Evolutionary conservation across 1,284 basidiomycete genomes (phyloP).

Genomic region (Ceratobasidium sp.): DNA sequence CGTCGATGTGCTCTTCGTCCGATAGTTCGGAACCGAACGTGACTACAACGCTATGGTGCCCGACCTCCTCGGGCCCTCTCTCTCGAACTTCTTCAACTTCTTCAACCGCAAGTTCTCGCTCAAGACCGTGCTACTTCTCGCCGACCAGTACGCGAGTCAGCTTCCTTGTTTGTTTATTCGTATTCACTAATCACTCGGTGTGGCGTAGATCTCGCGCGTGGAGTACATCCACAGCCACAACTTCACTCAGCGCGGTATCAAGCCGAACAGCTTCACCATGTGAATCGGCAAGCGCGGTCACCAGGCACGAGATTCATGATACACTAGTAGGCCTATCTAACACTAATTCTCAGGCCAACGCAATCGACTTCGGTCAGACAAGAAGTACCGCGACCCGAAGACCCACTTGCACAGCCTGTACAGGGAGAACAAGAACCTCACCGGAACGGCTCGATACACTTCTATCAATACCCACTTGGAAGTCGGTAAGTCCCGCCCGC

Average conservation of each 20-base stretch:
- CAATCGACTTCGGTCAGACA: conserved; percentile 99
- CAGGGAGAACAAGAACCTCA: conserved; percentile 99
- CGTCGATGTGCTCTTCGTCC: conserved; percentile 97
- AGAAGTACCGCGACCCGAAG: conserved; percentile 99
- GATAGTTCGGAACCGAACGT: conserved; percentile 98
- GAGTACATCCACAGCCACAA: conserved; percentile 93
- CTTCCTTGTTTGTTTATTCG: no score
- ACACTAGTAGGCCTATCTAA: neutral
- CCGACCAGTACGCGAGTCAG: conserved; percentile 91
- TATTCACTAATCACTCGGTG: neutral
- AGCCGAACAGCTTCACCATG: conserved; percentile 99
- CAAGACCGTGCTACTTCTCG: conserved; percentile 93
- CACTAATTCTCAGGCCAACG: conserved; percentile 74
- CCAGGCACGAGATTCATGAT: conserved; percentile 63
- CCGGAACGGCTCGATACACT: conserved; percentile 98
- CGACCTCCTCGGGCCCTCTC: conserved; percentile 95
- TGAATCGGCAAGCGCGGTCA: conserved; percentile 99
- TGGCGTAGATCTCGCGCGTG: conserved; percentile 90
- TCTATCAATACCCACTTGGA: conserved; percentile 99
- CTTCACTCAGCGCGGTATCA: conserved; percentile 99
- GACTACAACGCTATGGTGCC: conserved; percentile 99
- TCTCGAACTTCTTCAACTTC: conserved; percentile 99
- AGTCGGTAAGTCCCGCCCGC: conserved; percentile 65
- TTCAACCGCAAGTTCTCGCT: conserved; percentile 98
- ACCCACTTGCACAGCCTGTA: conserved; percentile 99